A percentile compares a stretch with the other conserved stretches of the same genome.
Evolutionary conservation across 495 filamentous ascomycete species (phyloP).

Genomic region (Immersiella caudata): DNA sequence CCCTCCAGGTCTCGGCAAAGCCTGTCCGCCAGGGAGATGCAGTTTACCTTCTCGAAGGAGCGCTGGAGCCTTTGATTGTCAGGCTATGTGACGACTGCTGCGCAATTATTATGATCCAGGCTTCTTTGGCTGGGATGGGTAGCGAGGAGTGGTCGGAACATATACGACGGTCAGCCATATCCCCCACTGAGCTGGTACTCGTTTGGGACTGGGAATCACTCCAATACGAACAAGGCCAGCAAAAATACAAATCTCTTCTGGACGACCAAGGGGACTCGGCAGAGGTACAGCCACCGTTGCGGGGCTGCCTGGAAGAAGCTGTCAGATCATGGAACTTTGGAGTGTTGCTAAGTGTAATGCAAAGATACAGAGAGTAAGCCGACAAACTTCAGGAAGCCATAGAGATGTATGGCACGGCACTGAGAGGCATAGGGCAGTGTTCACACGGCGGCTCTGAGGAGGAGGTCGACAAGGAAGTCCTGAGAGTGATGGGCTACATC

Average conservation of each 20-base stretch:
- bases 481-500: background rate
- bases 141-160: background rate
- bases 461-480: background rate
- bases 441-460: background rate
- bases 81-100: background rate
- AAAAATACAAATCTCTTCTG: background rate
- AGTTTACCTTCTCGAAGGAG: background rate
- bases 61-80: background rate
- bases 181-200: background rate
- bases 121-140: constrained; percentile 13
- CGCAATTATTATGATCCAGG: background rate
- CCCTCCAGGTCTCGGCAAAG: background rate
- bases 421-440: background rate
- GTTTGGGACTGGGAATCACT: background rate
- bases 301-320: background rate
- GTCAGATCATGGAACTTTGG: constrained; percentile 3
- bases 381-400: background rate
- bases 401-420: background rate
- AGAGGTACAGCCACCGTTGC: background rate
- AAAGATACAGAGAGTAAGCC: background rate
- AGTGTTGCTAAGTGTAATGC: background rate
- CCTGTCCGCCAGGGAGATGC: background rate
- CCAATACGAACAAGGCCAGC: background rate
- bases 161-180: background rate
- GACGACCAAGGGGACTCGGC: background rate